A percentile compares a stretch with the other conserved stretches of the same genome.
Evolutionary conservation across 495 filamentous ascomycete genomes (phyloP).

Genomic region (Aspergillus biplanus): DNA sequence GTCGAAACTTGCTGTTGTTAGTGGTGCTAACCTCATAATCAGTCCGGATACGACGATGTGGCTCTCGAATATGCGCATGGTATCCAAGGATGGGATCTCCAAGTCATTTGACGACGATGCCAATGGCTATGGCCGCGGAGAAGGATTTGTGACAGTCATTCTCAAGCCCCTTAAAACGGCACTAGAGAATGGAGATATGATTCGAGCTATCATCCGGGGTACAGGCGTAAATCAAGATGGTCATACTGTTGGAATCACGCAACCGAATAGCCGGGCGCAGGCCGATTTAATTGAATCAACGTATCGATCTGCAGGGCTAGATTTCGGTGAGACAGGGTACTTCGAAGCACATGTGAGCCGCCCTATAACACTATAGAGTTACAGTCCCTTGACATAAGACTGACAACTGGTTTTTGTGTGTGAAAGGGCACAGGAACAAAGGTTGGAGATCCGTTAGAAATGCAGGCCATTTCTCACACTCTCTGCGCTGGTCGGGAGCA

Average conservation of each 20-base stretch:
- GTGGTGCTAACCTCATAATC: slow-evolving; percentile 44
- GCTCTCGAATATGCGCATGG: not conserved
- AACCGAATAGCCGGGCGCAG: slow-evolving; percentile 41
- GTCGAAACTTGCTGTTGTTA: slow-evolving; percentile 48
- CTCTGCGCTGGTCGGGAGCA: not conserved
- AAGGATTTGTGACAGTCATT: slow-evolving; percentile 40
- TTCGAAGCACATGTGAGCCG: slow-evolving; percentile 39
- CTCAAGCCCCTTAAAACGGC: slow-evolving; percentile 63
- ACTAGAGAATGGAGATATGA: slow-evolving; percentile 60
- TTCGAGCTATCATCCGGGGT: slow-evolving; percentile 63
- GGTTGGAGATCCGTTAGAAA: slow-evolving; percentile 39
- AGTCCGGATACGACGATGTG: slow-evolving; percentile 6
- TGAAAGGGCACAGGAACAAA: slow-evolving; percentile 44
- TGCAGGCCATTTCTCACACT: slow-evolving; percentile 1
- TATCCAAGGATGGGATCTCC: slow-evolving; percentile 37
- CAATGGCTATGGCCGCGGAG: slow-evolving; percentile 45
- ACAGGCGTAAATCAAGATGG: slow-evolving; percentile 63
- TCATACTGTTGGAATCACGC: slow-evolving; percentile 63
- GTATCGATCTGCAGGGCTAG: slow-evolving; percentile 17
- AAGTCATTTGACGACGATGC: slow-evolving; percentile 58
- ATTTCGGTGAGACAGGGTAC: slow-evolving; percentile 22
- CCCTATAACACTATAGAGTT: not conserved
- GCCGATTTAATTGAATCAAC: slow-evolving; percentile 26
- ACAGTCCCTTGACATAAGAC: slow-evolving; percentile 2
- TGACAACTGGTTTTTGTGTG: too few species aligned